A percentile compares a stretch with the other conserved stretches of the same genome.
Evolutionary conservation across 768 basidiomycete species (phyloP).

Genomic region (Boletus pseudopeckii): DNA sequence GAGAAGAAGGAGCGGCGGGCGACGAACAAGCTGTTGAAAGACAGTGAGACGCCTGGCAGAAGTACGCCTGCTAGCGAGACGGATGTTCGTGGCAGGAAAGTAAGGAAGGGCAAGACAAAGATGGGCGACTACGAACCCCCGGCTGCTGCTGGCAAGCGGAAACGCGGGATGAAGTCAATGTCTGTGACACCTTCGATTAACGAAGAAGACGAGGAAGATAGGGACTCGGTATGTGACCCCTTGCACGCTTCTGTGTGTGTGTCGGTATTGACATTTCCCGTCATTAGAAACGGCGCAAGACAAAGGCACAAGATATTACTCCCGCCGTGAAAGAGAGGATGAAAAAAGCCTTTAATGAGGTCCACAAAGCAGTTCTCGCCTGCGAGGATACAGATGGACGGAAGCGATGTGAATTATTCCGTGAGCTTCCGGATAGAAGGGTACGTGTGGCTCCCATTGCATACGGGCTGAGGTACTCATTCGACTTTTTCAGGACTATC

Average conservation of each 20-base stretch:
- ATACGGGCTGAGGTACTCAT: conserved; percentile 11
- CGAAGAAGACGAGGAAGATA: conserved; percentile 77
- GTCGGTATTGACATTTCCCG: neutral
- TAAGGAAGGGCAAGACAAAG: conserved; percentile 59
- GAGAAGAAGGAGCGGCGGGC: conserved; percentile 64
- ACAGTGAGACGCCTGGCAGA: conserved; percentile 57
- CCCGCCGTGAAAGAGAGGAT: conserved; percentile 65
- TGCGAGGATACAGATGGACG: conserved; percentile 73
- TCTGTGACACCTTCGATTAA: conserved; percentile 72
- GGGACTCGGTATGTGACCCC: conserved; percentile 52
- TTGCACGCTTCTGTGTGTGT: neutral
- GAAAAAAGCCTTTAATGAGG: conserved; percentile 81
- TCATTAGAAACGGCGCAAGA: conserved; percentile 81
- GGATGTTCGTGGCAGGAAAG: conserved; percentile 53
- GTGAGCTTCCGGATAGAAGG: conserved; percentile 77
- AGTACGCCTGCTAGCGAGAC: conserved; percentile 64
- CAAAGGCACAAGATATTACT: conserved; percentile 55
- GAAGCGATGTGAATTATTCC: conserved; percentile 83
- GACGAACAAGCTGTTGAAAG: conserved; percentile 55
- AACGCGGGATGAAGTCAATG: conserved; percentile 67
- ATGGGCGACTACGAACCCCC: conserved; percentile 48
- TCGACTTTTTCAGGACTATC: conserved; percentile 61
- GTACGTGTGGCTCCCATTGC: conserved; percentile 36
- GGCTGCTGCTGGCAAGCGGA: conserved; percentile 59
- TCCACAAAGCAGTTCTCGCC: conserved; percentile 67